Conservation (phyloP, 139 green algal genomes). For the Asterochloris sp. region DNA sequence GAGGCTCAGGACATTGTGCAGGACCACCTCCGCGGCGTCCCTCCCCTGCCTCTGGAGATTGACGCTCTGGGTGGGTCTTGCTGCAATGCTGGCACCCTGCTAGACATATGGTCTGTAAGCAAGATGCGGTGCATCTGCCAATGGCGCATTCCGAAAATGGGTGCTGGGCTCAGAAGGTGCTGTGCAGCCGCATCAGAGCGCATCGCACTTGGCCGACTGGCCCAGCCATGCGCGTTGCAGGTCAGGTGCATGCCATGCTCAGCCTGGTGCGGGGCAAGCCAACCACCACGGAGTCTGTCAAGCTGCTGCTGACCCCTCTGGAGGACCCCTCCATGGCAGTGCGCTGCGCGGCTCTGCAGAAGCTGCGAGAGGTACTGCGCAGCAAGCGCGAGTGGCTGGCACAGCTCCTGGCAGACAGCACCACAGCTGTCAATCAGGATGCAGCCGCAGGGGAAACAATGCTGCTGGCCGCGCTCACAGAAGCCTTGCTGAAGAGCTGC, state of each 20-base stretch:
- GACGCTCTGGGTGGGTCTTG: conserved; percentile 27
- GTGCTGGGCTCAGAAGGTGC: too few relatives aligned
- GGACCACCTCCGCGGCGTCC: conserved; percentile 36
- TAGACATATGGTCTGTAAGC: too few relatives aligned
- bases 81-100: background rate
- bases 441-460: background rate
- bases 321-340: conserved; percentile 51
- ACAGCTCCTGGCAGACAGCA: conserved; percentile 24
- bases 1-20: conserved; percentile 4
- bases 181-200: too few relatives aligned
- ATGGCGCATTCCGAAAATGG: background rate
- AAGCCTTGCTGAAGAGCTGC: conserved; percentile 66
- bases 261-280: conserved; percentile 31
- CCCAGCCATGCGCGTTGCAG: background rate
- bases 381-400: conserved; percentile 37
- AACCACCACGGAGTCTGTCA: conserved; percentile 31
- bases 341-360: conserved; percentile 25
- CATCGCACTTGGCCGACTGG: background rate
- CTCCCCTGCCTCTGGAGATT: conserved; percentile 51
- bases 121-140: background rate
- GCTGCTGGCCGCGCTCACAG: conserved; percentile 55
- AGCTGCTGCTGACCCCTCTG: conserved; percentile 48
- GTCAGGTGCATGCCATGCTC: conserved; percentile 36
- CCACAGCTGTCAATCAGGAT: background rate
- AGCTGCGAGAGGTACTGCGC: conserved; percentile 53